Base-by-base conservation (phyloP, 192 early-diverging fungal species). In the Entomortierella beljakovae region DNA sequence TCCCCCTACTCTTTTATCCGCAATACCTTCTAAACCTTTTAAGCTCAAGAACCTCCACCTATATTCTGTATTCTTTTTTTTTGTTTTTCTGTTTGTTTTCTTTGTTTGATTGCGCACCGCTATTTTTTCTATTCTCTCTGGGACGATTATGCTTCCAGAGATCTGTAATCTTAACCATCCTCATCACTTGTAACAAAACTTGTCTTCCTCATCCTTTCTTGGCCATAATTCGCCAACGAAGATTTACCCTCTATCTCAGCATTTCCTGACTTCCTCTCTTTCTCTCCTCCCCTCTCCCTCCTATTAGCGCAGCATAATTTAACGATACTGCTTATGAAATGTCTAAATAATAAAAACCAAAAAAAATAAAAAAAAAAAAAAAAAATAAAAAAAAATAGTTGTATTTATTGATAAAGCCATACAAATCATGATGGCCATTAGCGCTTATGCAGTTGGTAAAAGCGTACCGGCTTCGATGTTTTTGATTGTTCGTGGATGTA, bases 131-230 rank as follows among this genome's bases (percentile, higher is more conserved):
- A n/a, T 51, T 63, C 26, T 52, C 28, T 48, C 70, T 56, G 57
- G 61, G 70, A 42, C 70, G 56, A 72, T 72, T 72, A 72, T 72
- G 70, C 8, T 29, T 57, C 70, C 61, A 63, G 54, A 56, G 53
- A 43, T 33, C 29, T 61, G 58, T 61, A 70, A 46, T 55, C 57
- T 52, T 69, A 55, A 48, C 23, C 35, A 28, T 50, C 43, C 37
- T 8, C 46, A n/a, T 29, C 33, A 2, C 8, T 20, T 26, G 35
- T 48, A 26, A 49, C 46, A 33, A 43, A 22, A 22, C 38, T 43
- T 33, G 1, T 57, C 31, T 34, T 57, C 32, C 2, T 57, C 32
- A 5, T 32, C 13, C 54, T 8, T 57, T 57, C 32, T 33, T 34
- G 54, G 54, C 31, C 32, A 34, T 57, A 1, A 57, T 57, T 22